Percentiles rank a stretch among this genome's conserved stretches.
Evolutionary conservation across 371 early-diverging fungal genomes (phyloP).

Genomic region (Haplosporangium sp.): DNA sequence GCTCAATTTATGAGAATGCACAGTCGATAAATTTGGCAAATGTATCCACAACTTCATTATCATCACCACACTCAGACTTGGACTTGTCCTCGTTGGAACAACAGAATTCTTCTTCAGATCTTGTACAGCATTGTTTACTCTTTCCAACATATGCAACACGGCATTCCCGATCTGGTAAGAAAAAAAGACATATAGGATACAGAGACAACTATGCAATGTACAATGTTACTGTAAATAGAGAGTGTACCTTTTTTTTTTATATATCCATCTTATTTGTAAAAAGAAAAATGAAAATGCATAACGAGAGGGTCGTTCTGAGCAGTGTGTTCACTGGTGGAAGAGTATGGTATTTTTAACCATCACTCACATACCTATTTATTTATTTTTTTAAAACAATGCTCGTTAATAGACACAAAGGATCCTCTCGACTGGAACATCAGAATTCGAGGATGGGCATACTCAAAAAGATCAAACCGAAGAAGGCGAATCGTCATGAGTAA

Average conservation of each 20-base stretch:
- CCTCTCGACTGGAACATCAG: constrained; percentile 52
- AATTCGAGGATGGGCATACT: constrained; percentile 54
- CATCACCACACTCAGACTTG: neutral
- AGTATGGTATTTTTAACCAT: constrained; percentile 9
- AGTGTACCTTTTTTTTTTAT: neutral
- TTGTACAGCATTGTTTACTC: constrained; percentile 49
- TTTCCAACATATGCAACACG: constrained; percentile 52
- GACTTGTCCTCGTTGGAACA: no score
- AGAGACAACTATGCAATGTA: no score
- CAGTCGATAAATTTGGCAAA: neutral
- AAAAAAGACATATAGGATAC: no score
- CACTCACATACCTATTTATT: neutral
- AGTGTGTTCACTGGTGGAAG: no score
- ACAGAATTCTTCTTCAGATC: constrained; percentile 3
- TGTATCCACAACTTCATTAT: neutral
- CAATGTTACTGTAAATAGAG: neutral
- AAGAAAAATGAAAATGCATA: neutral
- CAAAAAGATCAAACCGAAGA: constrained; percentile 44
- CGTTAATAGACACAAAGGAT: constrained; percentile 33
- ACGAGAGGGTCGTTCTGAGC: neutral
- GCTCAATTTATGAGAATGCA: neutral
- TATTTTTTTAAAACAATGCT: neutral
- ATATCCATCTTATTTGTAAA: neutral
- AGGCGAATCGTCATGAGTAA: constrained; percentile 56
- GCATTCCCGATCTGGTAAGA: constrained; percentile 37